Evolutionary conservation across 805 yeast species (phyloP).

Genomic region (Yarrowia bubula): DNA sequence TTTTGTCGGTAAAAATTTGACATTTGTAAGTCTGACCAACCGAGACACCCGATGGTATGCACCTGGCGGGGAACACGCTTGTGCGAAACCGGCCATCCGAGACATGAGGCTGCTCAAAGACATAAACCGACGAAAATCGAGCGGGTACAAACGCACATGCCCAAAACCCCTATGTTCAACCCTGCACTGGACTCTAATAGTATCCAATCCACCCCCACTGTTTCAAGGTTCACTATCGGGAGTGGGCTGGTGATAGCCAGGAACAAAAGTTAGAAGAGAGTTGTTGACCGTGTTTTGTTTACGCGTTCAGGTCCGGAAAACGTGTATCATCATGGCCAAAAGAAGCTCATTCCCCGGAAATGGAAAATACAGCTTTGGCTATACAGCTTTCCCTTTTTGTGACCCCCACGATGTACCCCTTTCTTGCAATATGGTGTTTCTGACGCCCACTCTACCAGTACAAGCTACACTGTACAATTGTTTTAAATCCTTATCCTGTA

Average conservation of each 20-base stretch:
- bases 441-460: neutral
- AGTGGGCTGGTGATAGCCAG: constrained; percentile 4
- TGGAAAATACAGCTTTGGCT: neutral
- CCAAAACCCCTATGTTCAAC: neutral
- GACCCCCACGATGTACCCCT: no score
- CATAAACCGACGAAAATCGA: no score
- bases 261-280: constrained; percentile 4
- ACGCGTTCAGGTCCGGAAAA: neutral
- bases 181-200: neutral
- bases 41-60: no score
- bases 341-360: neutral
- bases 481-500: neutral
- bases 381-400: neutral
- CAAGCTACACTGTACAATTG: neutral
- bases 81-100: no score
- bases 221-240: neutral
- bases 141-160: neutral
- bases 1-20: no score
- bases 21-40: no score
- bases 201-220: neutral
- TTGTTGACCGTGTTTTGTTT: constrained; percentile 9
- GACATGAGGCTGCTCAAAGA: no score
- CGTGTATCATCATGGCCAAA: neutral
- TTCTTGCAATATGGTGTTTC: no score
- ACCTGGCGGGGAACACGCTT: no score